These are phyloP conservation scores for Dicorynia guianensis DNA, from an alignment of 306 rosid genomes.

Conservation along the genomic window DNA sequence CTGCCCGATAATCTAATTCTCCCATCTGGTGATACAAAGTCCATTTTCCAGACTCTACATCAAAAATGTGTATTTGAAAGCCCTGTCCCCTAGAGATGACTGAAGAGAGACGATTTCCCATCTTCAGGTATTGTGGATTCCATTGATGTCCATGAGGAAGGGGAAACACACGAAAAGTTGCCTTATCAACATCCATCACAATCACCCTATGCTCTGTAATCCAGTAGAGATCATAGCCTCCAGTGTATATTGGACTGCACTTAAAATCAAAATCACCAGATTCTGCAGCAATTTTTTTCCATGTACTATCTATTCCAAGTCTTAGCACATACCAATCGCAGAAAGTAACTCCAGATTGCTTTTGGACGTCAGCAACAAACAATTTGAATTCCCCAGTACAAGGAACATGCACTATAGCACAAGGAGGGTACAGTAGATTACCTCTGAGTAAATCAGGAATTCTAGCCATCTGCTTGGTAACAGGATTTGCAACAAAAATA, in stretches of 20 bases:
- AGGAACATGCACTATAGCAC: conserved; percentile 32
- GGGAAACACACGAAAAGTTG: conserved; percentile 7
- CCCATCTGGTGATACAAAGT: conserved; percentile 28
- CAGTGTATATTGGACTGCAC: conserved; percentile 27
- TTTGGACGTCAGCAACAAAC: conserved; percentile 27
- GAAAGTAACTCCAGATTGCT: neutral
- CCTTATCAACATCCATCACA: conserved; percentile 31
- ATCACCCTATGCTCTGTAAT: conserved; percentile 25
- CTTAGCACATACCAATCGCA: conserved; percentile 35
- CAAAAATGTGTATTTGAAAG: conserved; percentile 23
- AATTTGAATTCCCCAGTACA: conserved; percentile 31
- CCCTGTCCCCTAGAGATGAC: neutral
- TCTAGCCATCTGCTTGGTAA: neutral
- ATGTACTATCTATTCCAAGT: conserved; percentile 24
- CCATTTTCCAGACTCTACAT: conserved; percentile 15
- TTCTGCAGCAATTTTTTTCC: conserved; percentile 15
- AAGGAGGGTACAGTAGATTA: conserved; percentile 23
- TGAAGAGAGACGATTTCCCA: conserved; percentile 31
- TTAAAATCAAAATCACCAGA: conserved; percentile 18
- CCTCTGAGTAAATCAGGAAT: conserved; percentile 3
- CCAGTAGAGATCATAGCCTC: conserved; percentile 38
- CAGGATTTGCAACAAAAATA: conserved; percentile 25
- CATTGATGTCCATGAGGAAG: conserved; percentile 2
- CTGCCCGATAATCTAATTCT: neutral
- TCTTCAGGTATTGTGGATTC: conserved; percentile 33